A percentile compares a stretch with the other conserved stretches of the same genome.
Conservation (phyloP, 73 alveolate species). For the Diophrys appendiculata region DNA sequence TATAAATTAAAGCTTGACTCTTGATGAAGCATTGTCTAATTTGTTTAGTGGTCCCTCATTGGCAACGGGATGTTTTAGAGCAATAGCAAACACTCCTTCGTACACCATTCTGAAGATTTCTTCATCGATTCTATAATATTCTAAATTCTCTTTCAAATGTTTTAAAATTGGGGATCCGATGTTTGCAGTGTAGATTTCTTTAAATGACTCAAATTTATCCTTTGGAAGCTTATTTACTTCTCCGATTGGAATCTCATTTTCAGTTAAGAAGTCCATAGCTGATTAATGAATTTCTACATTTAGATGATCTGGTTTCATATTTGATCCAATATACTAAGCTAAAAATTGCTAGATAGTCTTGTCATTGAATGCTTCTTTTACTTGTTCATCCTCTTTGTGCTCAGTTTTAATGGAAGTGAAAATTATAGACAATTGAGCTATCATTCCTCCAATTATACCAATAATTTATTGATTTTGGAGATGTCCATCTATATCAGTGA, state of each 20-base stretch:
- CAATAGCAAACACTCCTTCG: not conserved
- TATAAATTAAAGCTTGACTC: constrained; percentile 33
- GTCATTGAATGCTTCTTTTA: constrained; percentile 8
- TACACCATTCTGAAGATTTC: no score
- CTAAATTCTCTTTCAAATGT: not conserved
- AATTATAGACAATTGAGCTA: constrained; percentile 35
- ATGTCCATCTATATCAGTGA: constrained; percentile 24
- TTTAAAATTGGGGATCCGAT: not conserved
- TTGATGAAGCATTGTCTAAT: constrained; percentile 32
- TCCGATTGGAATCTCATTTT: constrained; percentile 1
- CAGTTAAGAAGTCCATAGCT: constrained; percentile 27
- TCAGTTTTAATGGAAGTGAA: not conserved
- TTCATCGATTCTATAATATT: not conserved
- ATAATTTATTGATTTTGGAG: not conserved
- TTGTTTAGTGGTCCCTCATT: constrained; percentile 8
- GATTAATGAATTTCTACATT: constrained; percentile 22
- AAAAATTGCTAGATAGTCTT: constrained; percentile 39
- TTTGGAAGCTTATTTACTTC: not conserved
- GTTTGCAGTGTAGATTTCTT: not conserved
- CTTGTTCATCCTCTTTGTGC: constrained; percentile 22
- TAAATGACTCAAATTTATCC: not conserved
- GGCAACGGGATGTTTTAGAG: constrained; percentile 8
- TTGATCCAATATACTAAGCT: constrained; percentile 21
- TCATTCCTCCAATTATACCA: constrained; percentile 54
- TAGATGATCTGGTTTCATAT: constrained; percentile 39